Evolutionary conservation across 257 asterid species (phyloP).

Genomic region (Capsicum pubescens): DNA sequence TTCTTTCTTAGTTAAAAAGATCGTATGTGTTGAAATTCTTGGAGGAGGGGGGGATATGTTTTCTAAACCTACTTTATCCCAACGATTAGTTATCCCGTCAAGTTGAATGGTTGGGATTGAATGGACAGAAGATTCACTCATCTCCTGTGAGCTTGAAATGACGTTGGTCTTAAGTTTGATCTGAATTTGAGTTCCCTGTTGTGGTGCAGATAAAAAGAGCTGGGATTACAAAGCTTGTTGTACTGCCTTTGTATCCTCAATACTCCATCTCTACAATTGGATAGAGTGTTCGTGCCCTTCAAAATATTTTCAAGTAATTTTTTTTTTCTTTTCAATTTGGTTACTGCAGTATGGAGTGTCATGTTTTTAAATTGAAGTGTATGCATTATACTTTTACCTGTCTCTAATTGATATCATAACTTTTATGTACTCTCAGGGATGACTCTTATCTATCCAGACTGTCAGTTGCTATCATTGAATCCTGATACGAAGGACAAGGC

Average conservation of each 20-base stretch:
- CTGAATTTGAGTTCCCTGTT: slow-evolving; percentile 15
- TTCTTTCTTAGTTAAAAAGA: background rate
- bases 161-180: background rate
- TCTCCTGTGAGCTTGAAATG: background rate
- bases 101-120: background rate
- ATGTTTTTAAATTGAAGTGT: background rate
- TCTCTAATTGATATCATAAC: slow-evolving; percentile 27
- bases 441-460: slow-evolving; percentile 66
- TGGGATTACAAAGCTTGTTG: slow-evolving; percentile 78
- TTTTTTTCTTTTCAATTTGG: background rate
- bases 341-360: background rate
- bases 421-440: slow-evolving; percentile 47
- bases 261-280: slow-evolving; percentile 97
- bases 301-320: slow-evolving; percentile 66
- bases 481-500: slow-evolving; percentile 95
- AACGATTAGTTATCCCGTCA: background rate
- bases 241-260: slow-evolving; percentile 95
- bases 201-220: slow-evolving; percentile 79
- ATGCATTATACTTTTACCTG: background rate
- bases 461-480: slow-evolving; percentile 89
- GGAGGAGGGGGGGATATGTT: background rate
- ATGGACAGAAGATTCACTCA: background rate
- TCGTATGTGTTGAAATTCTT: background rate
- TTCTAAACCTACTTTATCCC: background rate
- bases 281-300: slow-evolving; percentile 89